Conservation (phyloP, 179 eudicot species). For the Monotropa hypopitys region DNA sequence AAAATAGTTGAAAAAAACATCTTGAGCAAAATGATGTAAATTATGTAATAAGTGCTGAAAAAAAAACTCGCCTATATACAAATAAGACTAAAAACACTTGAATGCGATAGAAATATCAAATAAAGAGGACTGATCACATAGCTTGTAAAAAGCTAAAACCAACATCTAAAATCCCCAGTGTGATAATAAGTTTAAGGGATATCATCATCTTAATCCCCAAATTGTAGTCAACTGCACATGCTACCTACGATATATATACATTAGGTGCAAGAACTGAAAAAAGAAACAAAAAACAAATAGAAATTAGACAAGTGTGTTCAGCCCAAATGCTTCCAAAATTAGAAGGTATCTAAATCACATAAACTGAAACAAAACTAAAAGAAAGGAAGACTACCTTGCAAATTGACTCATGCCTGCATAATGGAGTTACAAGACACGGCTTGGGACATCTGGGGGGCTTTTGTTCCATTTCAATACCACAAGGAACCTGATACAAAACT, state of each 20-base stretch:
- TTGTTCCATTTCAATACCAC: slow-evolving; percentile 86
- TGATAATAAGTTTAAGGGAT: neutral
- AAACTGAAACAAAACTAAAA: neutral
- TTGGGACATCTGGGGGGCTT: slow-evolving; percentile 91
- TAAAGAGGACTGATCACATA: neutral
- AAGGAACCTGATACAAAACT: slow-evolving; percentile 64
- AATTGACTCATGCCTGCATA: slow-evolving; percentile 64
- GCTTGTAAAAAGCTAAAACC: neutral
- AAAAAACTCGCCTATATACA: neutral
- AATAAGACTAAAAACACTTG: neutral
- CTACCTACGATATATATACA: neutral
- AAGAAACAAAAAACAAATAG: neutral
- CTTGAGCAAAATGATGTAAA: neutral
- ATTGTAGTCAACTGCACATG: neutral
- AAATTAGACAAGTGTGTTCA: neutral
- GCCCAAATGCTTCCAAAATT: slow-evolving; percentile 4
- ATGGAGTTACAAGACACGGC: slow-evolving; percentile 49
- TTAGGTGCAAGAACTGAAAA: neutral
- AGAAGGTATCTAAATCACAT: neutral
- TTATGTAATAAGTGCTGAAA: neutral
- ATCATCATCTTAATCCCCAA: neutral
- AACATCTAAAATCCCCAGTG: neutral
- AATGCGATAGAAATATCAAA: neutral
- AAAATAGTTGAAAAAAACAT: neutral
- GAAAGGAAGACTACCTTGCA: slow-evolving; percentile 40